Conservation (phyloP, 495 filamentous ascomycete species). For the Lineolata rhizophorae region DNA sequence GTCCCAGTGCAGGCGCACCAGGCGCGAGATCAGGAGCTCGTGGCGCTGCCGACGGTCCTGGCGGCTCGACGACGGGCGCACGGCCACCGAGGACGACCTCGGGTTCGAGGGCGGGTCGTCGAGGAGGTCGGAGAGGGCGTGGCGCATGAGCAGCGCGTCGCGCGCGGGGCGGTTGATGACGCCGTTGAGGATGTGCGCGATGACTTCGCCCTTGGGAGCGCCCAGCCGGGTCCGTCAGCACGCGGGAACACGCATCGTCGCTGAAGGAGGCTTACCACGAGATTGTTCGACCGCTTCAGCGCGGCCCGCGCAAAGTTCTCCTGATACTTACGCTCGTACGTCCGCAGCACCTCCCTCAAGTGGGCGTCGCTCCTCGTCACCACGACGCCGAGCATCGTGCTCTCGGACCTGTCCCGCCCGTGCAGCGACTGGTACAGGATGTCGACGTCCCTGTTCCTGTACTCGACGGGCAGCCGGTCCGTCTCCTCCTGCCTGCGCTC, state of each 20-base stretch:
- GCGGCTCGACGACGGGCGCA: slow-evolving; percentile 2
- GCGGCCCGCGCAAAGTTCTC: slow-evolving; percentile 75
- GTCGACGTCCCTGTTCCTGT: slow-evolving; percentile 37
- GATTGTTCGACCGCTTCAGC: slow-evolving; percentile 68
- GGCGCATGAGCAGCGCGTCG: slow-evolving; percentile 82
- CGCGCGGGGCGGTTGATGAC: slow-evolving; percentile 88
- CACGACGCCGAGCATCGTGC: slow-evolving; percentile 71
- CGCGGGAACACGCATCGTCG: too few relatives aligned
- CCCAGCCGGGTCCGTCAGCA: neutral
- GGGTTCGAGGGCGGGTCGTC: slow-evolving; percentile 1
- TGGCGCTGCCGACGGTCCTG: slow-evolving; percentile 14
- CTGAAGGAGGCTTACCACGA: slow-evolving; percentile 53
- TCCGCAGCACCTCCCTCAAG: slow-evolving; percentile 51
- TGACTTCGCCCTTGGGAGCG: slow-evolving; percentile 55
- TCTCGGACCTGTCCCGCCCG: slow-evolving; percentile 66
- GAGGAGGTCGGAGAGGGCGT: slow-evolving; percentile 42
- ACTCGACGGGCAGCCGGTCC: slow-evolving; percentile 32
- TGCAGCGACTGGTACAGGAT: slow-evolving; percentile 47
- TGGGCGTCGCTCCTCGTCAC: slow-evolving; percentile 59
- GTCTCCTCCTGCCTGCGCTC: slow-evolving; percentile 63
- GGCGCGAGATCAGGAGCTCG: slow-evolving; percentile 19
- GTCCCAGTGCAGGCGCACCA: slow-evolving; percentile 21
- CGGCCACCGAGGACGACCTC: too few relatives aligned
- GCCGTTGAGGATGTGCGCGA: slow-evolving; percentile 91
- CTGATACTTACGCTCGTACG: slow-evolving; percentile 45